Evolutionary conservation across 164 flowering plant species (phyloP), one percentile per base, ranked within the genome.

Genomic region (Magnolia officinalis): DNA sequence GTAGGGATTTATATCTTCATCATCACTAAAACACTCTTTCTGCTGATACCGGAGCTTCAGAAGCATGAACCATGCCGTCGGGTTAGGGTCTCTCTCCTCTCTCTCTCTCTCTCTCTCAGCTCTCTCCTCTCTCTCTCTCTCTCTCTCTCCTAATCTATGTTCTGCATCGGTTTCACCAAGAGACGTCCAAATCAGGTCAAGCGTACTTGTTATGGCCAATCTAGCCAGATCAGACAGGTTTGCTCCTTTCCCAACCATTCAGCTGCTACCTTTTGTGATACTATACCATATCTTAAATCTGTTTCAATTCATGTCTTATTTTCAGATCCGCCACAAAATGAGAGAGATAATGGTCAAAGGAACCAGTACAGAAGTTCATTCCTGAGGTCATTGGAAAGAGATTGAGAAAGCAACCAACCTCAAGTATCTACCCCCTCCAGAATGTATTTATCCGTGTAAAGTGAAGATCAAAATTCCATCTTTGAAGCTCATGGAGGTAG

Each of bases 401-500:
- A 90, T 3, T 31, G 37, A 31, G 37, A 1, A 31, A 31, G 37
- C 37, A 31, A 4, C 37, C n/a, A n/a, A n/a, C n/a, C n/a, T n/a
- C n/a, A n/a, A n/a, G n/a, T n/a, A n/a, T n/a, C n/a, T n/a, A n/a
- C n/a, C n/a, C n/a, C n/a, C n/a, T 31, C 37, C 37, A 31, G 37
- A 31, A 31, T 31, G 37, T 31, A 31, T 31, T 31, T 1, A 31
- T 31, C 4, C 37, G 97, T 23, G 24, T 5, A 92, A 92, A 79
- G 94, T 90, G 68, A 92, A 92, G 85, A 90, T 76, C 95, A 18
- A 92, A 92, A 80, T 90, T 92, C 78, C 92, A 92, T 81, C 90
- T 92, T 77, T 91, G 92, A 92, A 87, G 80, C 73, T 92, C 78
- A 92, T 90, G 97, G 97, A 92, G 91, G 96, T 75, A 82, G 45